Percentiles rank a stretch among this genome's conserved stretches.
These are phyloP conservation scores for Vitis riparia DNA, from an alignment of 164 flowering plant species.

Conservation along the genomic window DNA sequence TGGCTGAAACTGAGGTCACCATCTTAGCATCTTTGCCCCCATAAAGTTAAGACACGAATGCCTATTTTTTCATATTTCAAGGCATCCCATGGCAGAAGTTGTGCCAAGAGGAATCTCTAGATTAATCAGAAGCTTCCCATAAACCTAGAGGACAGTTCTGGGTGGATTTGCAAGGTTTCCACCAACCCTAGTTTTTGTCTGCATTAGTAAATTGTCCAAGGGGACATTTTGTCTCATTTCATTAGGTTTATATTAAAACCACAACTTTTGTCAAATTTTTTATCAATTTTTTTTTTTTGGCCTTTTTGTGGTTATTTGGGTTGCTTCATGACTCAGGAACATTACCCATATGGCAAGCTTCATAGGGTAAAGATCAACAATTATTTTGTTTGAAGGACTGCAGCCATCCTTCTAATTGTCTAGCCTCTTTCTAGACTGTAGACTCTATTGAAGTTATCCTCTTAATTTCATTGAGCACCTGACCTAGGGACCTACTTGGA, in stretches of 20 bases:
- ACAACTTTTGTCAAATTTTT: too few species aligned
- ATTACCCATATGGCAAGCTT: too few species aligned
- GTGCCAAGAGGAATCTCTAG: not conserved
- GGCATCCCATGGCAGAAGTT: not conserved
- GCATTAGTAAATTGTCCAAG: not conserved
- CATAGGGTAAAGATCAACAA: not conserved
- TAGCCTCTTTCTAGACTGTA: too few species aligned
- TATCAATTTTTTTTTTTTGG: too few species aligned
- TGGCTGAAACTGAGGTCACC: conserved; percentile 15
- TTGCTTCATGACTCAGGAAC: too few species aligned
- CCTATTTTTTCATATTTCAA: conserved; percentile 10
- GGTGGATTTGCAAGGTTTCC: not conserved
- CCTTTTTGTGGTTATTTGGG: too few species aligned
- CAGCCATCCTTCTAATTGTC: too few species aligned
- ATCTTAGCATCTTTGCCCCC: conserved; percentile 28
- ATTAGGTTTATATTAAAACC: too few species aligned
- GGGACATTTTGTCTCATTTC: too few species aligned
- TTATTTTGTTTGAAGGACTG: not conserved
- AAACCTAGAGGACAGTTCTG: not conserved
- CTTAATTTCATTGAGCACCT: too few species aligned
- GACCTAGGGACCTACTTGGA: too few species aligned
- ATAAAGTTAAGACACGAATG: conserved; percentile 26
- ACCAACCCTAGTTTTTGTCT: not conserved
- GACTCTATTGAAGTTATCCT: too few species aligned
- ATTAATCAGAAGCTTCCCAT: not conserved